phyloP scores from a whole-genome alignment of 352 stramenopile genomes.

The Pythium phragmiticola region DNA sequence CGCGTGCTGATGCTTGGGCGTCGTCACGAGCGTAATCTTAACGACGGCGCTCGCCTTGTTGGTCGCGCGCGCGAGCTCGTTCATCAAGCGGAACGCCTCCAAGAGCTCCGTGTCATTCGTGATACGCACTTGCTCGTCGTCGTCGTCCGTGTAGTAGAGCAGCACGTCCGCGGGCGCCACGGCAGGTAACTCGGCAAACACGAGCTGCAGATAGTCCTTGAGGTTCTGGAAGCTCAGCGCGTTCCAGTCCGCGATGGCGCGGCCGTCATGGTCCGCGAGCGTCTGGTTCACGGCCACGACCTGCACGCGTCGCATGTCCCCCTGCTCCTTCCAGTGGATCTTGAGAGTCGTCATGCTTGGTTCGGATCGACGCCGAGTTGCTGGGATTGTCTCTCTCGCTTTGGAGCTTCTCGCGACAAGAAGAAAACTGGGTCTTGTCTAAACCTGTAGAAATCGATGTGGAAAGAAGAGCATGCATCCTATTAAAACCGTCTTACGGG shows the following conservation, averaged over 20 bases:
- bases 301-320: constrained; percentile 86
- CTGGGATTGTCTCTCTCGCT: not conserved
- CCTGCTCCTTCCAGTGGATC: constrained; percentile 76
- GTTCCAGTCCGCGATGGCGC: constrained; percentile 28
- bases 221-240: constrained; percentile 59
- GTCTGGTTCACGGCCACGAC: constrained; percentile 61
- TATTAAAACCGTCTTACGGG: not conserved
- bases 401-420: not conserved
- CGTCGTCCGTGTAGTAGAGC: constrained; percentile 84
- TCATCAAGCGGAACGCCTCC: constrained; percentile 78
- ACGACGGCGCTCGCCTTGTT: constrained; percentile 52
- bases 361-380: not conserved
- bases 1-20: constrained; percentile 32
- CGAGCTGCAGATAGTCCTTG: constrained; percentile 60
- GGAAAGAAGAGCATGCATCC: not conserved
- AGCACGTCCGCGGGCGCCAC: constrained; percentile 39
- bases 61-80: constrained; percentile 50
- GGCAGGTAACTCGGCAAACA: constrained; percentile 52
- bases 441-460: constrained; percentile 15
- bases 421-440: constrained; percentile 3
- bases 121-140: constrained; percentile 79
- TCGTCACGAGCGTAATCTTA: constrained; percentile 66
- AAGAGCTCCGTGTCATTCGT: constrained; percentile 80
- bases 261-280: constrained; percentile 47
- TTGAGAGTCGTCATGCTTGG: constrained; percentile 77